Percentiles rank a stretch among this genome's conserved stretches.
Conservation (phyloP, 179 eudicot species). For the Spinacia oleracea region DNA sequence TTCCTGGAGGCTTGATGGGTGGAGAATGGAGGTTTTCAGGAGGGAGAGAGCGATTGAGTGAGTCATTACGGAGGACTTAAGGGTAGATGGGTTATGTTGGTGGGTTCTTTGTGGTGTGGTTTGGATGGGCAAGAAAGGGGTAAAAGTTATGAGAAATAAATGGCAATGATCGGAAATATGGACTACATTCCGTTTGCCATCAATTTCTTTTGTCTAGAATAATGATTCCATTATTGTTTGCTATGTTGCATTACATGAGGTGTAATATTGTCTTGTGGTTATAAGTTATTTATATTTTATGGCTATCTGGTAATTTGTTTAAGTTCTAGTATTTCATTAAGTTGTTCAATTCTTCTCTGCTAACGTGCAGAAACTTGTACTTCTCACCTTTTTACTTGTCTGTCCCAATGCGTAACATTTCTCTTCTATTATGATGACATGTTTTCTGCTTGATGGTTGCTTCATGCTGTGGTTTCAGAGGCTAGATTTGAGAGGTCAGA, state of each 20-base stretch:
- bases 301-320: too few species aligned
- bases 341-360: neutral
- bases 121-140: too few species aligned
- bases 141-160: too few species aligned
- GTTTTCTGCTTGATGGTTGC: slow-evolving; percentile 10
- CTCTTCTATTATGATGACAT: neutral
- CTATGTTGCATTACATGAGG: neutral
- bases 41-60: too few species aligned
- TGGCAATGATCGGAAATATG: too few species aligned
- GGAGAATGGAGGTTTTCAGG: too few species aligned
- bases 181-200: too few species aligned
- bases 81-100: too few species aligned
- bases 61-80: too few species aligned
- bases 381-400: neutral
- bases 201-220: neutral
- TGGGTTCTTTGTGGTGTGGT: too few species aligned
- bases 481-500: slow-evolving; percentile 93
- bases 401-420: neutral
- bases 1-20: too few species aligned
- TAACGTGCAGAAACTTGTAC: neutral
- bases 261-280: neutral
- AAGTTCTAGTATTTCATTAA: neutral
- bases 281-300: neutral
- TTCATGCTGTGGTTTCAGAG: slow-evolving; percentile 54
- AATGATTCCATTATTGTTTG: neutral